A percentile compares a stretch with the other conserved stretches of the same genome.
Evolutionary conservation across 495 filamentous ascomycete genomes (phyloP).

Genomic region (Amniculicola lignicola): DNA sequence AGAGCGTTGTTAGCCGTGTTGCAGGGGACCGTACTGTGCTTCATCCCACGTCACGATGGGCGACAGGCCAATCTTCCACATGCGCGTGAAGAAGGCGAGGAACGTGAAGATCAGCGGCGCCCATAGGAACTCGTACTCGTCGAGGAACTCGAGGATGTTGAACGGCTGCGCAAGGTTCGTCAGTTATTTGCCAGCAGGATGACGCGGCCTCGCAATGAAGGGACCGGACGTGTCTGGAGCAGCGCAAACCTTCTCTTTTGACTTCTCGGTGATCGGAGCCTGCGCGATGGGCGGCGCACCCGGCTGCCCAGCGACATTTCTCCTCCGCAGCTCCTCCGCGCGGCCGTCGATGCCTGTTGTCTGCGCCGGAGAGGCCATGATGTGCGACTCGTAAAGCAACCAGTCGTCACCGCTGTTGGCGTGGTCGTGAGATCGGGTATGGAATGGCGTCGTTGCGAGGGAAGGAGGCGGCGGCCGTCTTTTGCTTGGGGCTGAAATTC

Average conservation of each 20-base stretch:
- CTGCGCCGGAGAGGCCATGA: slow-evolving; percentile 35
- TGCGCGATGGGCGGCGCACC: slow-evolving; percentile 37
- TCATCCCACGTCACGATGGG: slow-evolving; percentile 98
- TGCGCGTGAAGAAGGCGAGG: slow-evolving; percentile 86
- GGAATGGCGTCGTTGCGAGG: neutral
- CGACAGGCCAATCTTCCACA: slow-evolving; percentile 93
- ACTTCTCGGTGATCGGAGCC: slow-evolving; percentile 59
- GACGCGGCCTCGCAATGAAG: neutral
- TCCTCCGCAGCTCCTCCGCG: slow-evolving; percentile 64
- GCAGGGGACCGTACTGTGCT: slow-evolving; percentile 64
- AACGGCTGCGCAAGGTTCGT: slow-evolving; percentile 34
- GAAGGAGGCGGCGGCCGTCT: neutral
- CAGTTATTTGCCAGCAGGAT: neutral
- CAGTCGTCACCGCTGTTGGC: no score
- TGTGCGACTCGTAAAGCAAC: slow-evolving; percentile 14
- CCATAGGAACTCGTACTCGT: slow-evolving; percentile 80
- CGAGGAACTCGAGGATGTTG: slow-evolving; percentile 61
- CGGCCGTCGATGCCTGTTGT: slow-evolving; percentile 66
- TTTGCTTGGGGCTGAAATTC: slow-evolving; percentile 14
- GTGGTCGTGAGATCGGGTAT: neutral
- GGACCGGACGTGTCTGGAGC: neutral
- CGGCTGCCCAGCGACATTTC: slow-evolving; percentile 62
- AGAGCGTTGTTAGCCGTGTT: neutral
- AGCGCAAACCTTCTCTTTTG: slow-evolving; percentile 55
- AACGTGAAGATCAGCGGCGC: slow-evolving; percentile 85